phyloP scores from a whole-genome alignment of 305 asterid genomes.

The Fraxinus nigra region DNA sequence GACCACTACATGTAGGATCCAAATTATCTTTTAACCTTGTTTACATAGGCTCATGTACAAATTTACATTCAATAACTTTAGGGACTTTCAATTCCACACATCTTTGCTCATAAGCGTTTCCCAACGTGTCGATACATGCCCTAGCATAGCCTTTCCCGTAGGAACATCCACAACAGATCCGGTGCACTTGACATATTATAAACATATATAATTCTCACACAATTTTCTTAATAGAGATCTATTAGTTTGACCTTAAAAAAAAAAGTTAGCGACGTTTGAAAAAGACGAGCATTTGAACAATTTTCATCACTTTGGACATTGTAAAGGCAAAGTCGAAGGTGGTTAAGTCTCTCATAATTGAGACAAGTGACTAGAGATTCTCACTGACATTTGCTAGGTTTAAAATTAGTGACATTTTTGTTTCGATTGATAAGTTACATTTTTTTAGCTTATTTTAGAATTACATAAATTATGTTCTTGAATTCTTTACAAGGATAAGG shows the following conservation, averaged over 20 bases:
- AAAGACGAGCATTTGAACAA: neutral
- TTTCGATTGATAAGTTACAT: too few species aligned
- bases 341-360: neutral
- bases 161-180: too few species aligned
- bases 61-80: neutral
- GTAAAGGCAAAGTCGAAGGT: neutral
- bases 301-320: neutral
- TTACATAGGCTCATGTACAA: too few species aligned
- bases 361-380: neutral
- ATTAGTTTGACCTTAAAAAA: too few species aligned
- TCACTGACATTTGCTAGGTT: neutral
- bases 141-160: neutral
- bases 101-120: neutral
- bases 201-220: too few species aligned
- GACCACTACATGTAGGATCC: neutral
- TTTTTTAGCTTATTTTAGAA: too few species aligned
- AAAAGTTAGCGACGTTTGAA: too few species aligned
- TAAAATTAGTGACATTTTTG: neutral
- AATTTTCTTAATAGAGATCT: too few species aligned
- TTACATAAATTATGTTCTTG: too few species aligned
- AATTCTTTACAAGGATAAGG: neutral
- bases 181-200: too few species aligned
- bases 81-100: neutral
- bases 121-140: neutral
- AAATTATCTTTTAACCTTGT: neutral